Conservation (phyloP, 345 rosid genomes). For the Brassica nigra region DNA sequence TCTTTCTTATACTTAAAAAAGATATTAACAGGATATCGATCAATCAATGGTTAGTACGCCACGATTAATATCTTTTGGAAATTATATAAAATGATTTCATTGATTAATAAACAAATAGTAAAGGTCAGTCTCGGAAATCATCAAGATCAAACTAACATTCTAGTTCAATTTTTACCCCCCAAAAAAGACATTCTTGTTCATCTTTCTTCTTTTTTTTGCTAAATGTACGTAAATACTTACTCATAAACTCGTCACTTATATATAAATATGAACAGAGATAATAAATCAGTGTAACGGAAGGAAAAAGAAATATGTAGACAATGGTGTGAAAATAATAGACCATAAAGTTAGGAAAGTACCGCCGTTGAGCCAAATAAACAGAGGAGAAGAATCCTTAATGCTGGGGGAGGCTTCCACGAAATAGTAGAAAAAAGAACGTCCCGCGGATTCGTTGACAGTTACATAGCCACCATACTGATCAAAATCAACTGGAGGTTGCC, state of each 20-base stretch:
- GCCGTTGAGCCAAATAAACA: conserved; percentile 94
- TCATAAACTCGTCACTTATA: background rate
- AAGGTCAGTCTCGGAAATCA: conserved; percentile 14
- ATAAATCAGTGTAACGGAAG: background rate
- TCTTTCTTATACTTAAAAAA: background rate
- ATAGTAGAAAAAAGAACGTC: conserved; percentile 67
- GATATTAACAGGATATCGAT: background rate
- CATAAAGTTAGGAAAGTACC: conserved; percentile 45
- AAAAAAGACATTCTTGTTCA: background rate
- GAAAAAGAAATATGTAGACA: background rate
- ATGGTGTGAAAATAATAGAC: background rate
- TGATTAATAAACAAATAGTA: background rate
- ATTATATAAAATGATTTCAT: background rate
- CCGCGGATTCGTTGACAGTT: conserved; percentile 58
- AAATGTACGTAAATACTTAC: background rate
- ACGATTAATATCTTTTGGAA: background rate
- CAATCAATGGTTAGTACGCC: no score
- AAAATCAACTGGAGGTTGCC: conserved; percentile 60
- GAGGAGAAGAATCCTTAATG: conserved; percentile 54
- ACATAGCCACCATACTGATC: conserved; percentile 70
- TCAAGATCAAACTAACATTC: conserved; percentile 33
- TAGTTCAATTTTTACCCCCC: background rate
- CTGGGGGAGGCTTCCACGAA: conserved; percentile 58
- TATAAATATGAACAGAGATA: background rate
- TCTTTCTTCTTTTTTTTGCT: background rate